Evolutionary conservation across 2,329 filamentous ascomycete species (phyloP).

Genomic region (Talaromyces sp.): DNA sequence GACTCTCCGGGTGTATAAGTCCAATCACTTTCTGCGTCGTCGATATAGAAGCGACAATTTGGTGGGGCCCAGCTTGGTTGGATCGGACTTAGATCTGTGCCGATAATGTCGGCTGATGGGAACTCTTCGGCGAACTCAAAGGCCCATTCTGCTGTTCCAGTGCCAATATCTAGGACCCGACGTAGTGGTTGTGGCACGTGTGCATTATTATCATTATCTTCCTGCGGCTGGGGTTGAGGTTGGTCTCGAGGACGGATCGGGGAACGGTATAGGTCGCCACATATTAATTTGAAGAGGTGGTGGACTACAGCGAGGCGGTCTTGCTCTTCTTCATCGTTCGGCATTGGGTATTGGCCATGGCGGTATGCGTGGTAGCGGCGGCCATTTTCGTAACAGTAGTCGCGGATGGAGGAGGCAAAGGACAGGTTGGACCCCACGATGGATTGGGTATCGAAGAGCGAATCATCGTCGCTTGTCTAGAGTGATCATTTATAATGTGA

Average conservation of each 20-base stretch:
- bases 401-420: constrained; percentile 42
- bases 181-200: constrained; percentile 4
- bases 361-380: constrained; percentile 49
- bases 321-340: constrained; percentile 50
- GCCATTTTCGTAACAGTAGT: constrained; percentile 46
- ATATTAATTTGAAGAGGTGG: constrained; percentile 41
- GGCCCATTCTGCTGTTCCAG: constrained; percentile 38
- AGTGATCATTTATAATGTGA: constrained; percentile 3
- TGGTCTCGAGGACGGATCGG: constrained; percentile 31
- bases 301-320: constrained; percentile 46
- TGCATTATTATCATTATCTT: too few species aligned
- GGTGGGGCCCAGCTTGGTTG: constrained; percentile 48
- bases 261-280: constrained; percentile 41
- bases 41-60: constrained; percentile 55
- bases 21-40: constrained; percentile 47
- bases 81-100: constrained; percentile 40
- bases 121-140: constrained; percentile 49
- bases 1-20: constrained; percentile 38
- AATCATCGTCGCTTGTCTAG: constrained; percentile 41
- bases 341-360: constrained; percentile 45
- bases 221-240: background rate
- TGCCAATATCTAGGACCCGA: constrained; percentile 38
- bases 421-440: constrained; percentile 45
- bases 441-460: constrained; percentile 34
- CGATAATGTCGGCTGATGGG: constrained; percentile 39